phyloP scores from a whole-genome alignment of 140 eudicot genomes.

The Cichorium intybus region DNA sequence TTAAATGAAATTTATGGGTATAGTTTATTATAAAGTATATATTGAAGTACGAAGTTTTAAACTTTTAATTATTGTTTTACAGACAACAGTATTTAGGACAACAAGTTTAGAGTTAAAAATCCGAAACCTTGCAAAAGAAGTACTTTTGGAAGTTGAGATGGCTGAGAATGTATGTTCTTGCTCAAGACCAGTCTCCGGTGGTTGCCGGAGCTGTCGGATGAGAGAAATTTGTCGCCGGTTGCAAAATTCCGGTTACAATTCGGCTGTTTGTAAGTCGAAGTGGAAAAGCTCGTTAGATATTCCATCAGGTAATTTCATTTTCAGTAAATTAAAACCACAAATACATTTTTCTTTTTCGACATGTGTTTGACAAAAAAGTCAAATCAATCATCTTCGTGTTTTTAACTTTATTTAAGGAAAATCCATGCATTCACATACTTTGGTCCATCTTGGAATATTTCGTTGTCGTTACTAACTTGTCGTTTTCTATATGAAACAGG shows the following conservation, averaged over 20 bases:
- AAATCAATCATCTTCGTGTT: constrained; percentile 1
- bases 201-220: constrained; percentile 74
- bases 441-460: neutral
- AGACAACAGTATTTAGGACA: constrained; percentile 70
- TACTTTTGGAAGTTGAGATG: constrained; percentile 44
- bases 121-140: constrained; percentile 58
- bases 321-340: constrained; percentile 10
- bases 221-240: constrained; percentile 52
- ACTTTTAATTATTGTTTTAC: constrained; percentile 5
- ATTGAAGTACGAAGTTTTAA: neutral
- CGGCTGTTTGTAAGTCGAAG: constrained; percentile 83
- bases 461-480: constrained; percentile 5
- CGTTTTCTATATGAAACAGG: constrained; percentile 38
- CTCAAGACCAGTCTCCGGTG: constrained; percentile 38
- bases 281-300: constrained; percentile 78
- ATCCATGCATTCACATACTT: neutral
- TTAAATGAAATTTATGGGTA: neutral
- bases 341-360: neutral
- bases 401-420: neutral
- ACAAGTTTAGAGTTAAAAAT: constrained; percentile 63
- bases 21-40: neutral
- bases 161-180: constrained; percentile 51
- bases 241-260: constrained; percentile 56
- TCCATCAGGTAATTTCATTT: constrained; percentile 65
- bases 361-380: neutral